A percentile compares a stretch with the other conserved stretches of the same genome.
Conservation (phyloP, 176 grass and related monocot species). For the Cymbopogon citratus region DNA sequence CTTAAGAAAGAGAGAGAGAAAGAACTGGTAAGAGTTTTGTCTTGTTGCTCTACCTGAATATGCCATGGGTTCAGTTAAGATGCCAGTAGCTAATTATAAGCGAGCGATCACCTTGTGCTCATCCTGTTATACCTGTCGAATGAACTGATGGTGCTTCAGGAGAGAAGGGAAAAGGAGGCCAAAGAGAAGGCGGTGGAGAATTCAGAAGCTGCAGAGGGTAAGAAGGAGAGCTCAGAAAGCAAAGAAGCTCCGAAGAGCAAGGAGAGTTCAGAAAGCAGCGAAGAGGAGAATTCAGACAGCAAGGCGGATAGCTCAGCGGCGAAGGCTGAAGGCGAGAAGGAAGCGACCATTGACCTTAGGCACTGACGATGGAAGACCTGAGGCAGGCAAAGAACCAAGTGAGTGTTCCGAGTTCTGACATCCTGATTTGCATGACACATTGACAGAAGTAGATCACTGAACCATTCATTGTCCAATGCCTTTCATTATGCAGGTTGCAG, state of each 20-base stretch:
- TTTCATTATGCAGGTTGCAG: constrained; percentile 51
- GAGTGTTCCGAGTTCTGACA: background rate
- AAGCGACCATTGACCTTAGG: constrained; percentile 43
- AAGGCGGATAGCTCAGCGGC: constrained; percentile 7
- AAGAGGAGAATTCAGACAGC: constrained; percentile 5
- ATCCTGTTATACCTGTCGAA: background rate
- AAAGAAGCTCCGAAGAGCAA: background rate
- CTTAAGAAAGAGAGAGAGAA: constrained; percentile 76
- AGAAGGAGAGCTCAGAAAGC: background rate
- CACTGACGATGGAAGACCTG: constrained; percentile 84
- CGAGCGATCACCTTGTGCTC: background rate
- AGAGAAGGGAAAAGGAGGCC: constrained; percentile 33
- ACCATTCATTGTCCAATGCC: background rate
- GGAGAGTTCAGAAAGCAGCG: constrained; percentile 2
- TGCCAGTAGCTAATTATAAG: background rate
- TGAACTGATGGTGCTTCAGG: constrained; percentile 31
- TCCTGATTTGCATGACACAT: background rate
- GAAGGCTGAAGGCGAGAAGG: constrained; percentile 29
- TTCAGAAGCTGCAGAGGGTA: constrained; percentile 10
- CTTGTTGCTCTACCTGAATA: background rate
- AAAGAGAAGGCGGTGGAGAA: constrained; percentile 19
- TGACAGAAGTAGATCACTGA: background rate
- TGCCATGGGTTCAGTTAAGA: background rate
- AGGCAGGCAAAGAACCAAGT: constrained; percentile 91
- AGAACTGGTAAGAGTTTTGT: constrained; percentile 48